These are phyloP conservation scores for Aspergillus unguis DNA, from an alignment of 2,329 filamentous ascomycete species.

Conservation along the genomic window DNA sequence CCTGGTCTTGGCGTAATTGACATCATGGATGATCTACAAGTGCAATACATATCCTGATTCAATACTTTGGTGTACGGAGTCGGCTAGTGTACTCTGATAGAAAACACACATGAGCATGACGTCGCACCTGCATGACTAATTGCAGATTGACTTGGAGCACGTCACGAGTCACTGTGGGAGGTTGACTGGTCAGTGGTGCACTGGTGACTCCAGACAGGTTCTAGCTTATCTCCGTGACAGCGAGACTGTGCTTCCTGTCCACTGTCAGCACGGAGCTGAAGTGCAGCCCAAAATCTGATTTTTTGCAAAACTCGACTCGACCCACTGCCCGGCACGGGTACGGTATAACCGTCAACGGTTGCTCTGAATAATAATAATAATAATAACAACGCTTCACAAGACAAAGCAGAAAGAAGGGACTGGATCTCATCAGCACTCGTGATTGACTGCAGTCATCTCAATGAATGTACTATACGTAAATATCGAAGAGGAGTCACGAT, in stretches of 20 bases:
- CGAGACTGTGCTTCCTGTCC: neutral
- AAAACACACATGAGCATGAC: neutral
- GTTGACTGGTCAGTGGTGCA: neutral
- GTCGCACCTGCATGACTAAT: neutral
- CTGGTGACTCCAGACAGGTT: too few relatives aligned
- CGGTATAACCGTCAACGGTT: neutral
- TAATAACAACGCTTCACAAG: too few relatives aligned
- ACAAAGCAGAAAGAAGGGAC: too few relatives aligned
- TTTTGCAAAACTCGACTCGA: neutral
- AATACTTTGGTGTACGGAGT: too few relatives aligned
- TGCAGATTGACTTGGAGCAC: neutral
- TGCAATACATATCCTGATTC: too few relatives aligned
- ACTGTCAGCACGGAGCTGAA: neutral
- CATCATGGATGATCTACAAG: too few relatives aligned
- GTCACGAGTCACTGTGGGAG: neutral
- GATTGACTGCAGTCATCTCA: too few relatives aligned
- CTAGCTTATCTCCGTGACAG: neutral
- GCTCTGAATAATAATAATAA: too few relatives aligned
- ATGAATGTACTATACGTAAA: too few relatives aligned
- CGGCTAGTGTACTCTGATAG: too few relatives aligned
- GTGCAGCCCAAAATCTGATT: neutral
- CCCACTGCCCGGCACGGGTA: neutral
- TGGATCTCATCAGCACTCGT: too few relatives aligned
- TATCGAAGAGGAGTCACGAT: too few relatives aligned
- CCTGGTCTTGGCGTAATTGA: neutral